These are phyloP conservation scores for Mangifera indica DNA, from an alignment of 345 rosid genomes.

Conservation along the genomic window DNA sequence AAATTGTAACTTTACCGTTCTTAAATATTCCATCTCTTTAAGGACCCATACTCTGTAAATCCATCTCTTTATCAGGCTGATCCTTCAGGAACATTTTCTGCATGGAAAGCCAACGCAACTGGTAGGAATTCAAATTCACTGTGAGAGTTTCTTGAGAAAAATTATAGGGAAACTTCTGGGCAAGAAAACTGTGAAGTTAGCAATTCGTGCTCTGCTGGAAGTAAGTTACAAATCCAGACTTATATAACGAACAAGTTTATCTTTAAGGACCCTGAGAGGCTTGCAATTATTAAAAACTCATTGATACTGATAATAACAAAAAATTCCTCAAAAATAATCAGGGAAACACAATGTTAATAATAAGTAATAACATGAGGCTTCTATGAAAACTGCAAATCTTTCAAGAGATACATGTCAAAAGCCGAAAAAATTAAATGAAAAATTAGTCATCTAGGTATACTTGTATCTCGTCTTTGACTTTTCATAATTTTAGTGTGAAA, in stretches of 20 bases:
- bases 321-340: no score
- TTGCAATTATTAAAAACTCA: no score
- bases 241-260: no score
- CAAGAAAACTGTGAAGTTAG: conserved; percentile 89
- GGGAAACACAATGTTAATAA: no score
- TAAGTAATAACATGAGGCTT: no score
- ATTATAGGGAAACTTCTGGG: conserved; percentile 77
- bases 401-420: no score
- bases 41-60: conserved; percentile 64
- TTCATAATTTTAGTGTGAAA: background rate
- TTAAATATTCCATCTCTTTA: no score
- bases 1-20: no score
- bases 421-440: no score
- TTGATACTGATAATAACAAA: no score
- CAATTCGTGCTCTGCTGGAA: conserved; percentile 88
- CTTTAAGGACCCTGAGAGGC: no score
- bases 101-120: conserved; percentile 96
- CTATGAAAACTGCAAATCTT: no score
- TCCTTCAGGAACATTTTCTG: conserved; percentile 96
- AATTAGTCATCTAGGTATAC: background rate
- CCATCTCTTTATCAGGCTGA: conserved; percentile 89
- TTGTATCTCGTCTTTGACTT: background rate
- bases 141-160: conserved; percentile 83
- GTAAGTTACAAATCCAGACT: conserved; percentile 36
- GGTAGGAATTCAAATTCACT: conserved; percentile 92